Conservation (phyloP, 2,329 filamentous ascomycete species). For the Paecilomyces fulvus region DNA sequence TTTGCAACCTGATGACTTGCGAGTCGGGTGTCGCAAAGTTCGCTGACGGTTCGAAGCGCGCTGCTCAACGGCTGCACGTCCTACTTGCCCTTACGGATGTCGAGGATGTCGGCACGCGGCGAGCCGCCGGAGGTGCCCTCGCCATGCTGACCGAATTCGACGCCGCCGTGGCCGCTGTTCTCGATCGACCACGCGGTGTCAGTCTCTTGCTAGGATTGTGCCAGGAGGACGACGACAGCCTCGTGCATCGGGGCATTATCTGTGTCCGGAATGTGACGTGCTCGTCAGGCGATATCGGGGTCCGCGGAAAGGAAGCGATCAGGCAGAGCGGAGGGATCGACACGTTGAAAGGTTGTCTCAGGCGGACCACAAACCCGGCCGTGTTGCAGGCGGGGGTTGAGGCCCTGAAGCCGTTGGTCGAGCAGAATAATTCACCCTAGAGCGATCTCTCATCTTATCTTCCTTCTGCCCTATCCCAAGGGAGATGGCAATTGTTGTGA, state of each 20-base stretch:
- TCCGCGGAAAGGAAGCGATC: slow-evolving; percentile 51
- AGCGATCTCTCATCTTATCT: not conserved
- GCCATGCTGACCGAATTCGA: slow-evolving; percentile 77
- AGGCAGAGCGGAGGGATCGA: slow-evolving; percentile 57
- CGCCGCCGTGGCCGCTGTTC: slow-evolving; percentile 59
- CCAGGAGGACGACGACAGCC: slow-evolving; percentile 51
- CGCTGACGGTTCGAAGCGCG: slow-evolving; percentile 51
- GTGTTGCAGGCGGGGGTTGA: slow-evolving; percentile 65
- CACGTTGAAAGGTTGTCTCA: slow-evolving; percentile 59
- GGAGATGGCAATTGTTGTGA: not conserved
- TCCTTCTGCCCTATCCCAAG: not conserved
- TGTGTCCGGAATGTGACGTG: slow-evolving; percentile 64
- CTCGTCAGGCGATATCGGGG: slow-evolving; percentile 57
- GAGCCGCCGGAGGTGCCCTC: slow-evolving; percentile 79
- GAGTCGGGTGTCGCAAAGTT: slow-evolving; percentile 39
- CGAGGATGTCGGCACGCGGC: slow-evolving; percentile 68
- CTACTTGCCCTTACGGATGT: slow-evolving; percentile 81
- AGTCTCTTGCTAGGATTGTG: slow-evolving; percentile 75
- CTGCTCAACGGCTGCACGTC: slow-evolving; percentile 68
- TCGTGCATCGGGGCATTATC: slow-evolving; percentile 61
- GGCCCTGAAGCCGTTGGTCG: slow-evolving; percentile 60
- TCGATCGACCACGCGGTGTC: slow-evolving; percentile 64
- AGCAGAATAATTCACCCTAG: slow-evolving; percentile 13
- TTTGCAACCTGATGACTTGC: slow-evolving; percentile 68
- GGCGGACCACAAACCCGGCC: slow-evolving; percentile 58